phyloP scores from a whole-genome alignment of 176 grass and related monocot genomes.

The Pontederia paniculata region DNA sequence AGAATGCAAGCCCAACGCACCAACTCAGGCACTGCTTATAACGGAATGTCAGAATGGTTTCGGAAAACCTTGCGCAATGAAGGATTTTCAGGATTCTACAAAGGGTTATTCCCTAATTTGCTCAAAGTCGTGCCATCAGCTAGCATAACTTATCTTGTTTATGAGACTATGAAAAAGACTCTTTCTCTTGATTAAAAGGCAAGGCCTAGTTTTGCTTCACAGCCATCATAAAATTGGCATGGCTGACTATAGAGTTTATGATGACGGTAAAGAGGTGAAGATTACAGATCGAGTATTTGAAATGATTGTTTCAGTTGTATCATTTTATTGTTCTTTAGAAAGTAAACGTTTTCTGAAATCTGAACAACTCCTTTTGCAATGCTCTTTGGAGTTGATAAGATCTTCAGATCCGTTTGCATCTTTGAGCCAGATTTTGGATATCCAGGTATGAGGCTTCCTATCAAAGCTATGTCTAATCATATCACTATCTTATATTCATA shows the following conservation, averaged over 20 bases:
- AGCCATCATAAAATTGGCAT: conserved; percentile 50
- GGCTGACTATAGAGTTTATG: conserved; percentile 81
- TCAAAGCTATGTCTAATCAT: too few relatives aligned
- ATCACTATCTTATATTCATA: too few relatives aligned
- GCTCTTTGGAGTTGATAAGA: conserved; percentile 26
- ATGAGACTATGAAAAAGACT: conserved; percentile 83
- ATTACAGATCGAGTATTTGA: conserved; percentile 53
- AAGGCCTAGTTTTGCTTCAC: conserved; percentile 24
- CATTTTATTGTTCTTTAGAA: conserved; percentile 45
- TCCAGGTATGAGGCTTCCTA: too few relatives aligned
- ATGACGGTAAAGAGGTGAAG: conserved; percentile 31
- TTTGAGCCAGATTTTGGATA: not conserved
- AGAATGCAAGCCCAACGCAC: conserved; percentile 61
- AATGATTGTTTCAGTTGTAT: conserved; percentile 28
- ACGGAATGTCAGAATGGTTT: conserved; percentile 69
- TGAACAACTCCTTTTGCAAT: conserved; percentile 18
- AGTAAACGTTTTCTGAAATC: conserved; percentile 31
- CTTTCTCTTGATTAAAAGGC: conserved; percentile 54
- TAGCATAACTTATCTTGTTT: conserved; percentile 85
- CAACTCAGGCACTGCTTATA: conserved; percentile 57
- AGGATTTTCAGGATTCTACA: conserved; percentile 65
- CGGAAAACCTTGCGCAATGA: conserved; percentile 46
- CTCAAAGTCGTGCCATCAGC: conserved; percentile 85
- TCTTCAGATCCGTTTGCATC: conserved; percentile 20
- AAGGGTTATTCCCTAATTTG: conserved; percentile 71